These are phyloP conservation scores for Grosmannia serpens DNA, from an alignment of 2,329 filamentous ascomycete genomes.

Conservation along the genomic window DNA sequence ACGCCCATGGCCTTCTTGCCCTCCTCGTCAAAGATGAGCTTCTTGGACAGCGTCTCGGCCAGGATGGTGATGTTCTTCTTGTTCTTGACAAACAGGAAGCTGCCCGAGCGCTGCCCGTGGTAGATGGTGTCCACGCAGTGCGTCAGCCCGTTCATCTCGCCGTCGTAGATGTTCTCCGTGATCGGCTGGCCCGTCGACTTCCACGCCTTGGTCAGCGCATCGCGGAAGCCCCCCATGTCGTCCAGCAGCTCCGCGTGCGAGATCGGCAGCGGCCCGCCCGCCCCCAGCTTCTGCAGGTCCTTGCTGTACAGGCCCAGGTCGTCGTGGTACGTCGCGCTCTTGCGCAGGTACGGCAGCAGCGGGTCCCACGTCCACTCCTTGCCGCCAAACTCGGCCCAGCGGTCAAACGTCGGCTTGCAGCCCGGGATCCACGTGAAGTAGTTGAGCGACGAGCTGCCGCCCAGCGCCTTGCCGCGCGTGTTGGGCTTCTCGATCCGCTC, in stretches of 20 bases:
- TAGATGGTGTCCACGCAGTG: conserved; percentile 46
- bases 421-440: conserved; percentile 55
- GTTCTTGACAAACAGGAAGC: conserved; percentile 36
- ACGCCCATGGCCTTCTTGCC: conserved; percentile 30
- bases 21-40: conserved; percentile 31
- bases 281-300: conserved; percentile 38
- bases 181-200: conserved; percentile 36
- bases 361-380: conserved; percentile 51
- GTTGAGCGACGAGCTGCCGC: conserved; percentile 46
- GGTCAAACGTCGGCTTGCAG: conserved; percentile 48
- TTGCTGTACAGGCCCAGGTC: conserved; percentile 32
- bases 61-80: conserved; percentile 45
- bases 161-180: conserved; percentile 44
- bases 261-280: conserved; percentile 39
- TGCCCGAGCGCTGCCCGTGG: conserved; percentile 40
- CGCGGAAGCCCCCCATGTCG: conserved; percentile 39
- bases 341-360: conserved; percentile 38
- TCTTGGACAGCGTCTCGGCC: conserved; percentile 34
- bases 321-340: conserved; percentile 47
- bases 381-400: conserved; percentile 61
- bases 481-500: conserved; percentile 52
- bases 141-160: conserved; percentile 40
- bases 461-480: conserved; percentile 47
- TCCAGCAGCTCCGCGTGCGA: conserved; percentile 41
- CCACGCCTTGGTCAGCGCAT: conserved; percentile 40